A percentile compares a stretch with the other conserved stretches of the same genome.
These are phyloP conservation scores for Ottelia alismoides DNA, from an alignment of 106 monocot species.

Conservation along the genomic window DNA sequence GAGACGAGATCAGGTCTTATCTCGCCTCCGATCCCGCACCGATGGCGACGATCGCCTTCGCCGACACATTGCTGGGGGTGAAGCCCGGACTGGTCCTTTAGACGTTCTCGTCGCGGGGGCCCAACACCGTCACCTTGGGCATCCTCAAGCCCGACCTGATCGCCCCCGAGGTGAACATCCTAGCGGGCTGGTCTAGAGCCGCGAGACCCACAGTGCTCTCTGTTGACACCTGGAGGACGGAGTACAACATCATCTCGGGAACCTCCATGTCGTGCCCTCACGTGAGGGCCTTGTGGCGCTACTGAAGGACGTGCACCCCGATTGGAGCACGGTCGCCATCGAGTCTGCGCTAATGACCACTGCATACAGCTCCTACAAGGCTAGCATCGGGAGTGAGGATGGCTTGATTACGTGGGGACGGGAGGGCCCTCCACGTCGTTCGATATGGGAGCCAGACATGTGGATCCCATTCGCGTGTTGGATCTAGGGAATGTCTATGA, in stretches of 20 bases:
- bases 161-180: no score
- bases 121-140: conserved; percentile 66
- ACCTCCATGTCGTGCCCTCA: conserved; percentile 85
- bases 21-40: conserved; percentile 10
- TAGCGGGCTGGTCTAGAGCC: conserved; percentile 58
- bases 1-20: no score
- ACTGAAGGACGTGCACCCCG: conserved; percentile 20
- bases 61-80: conserved; percentile 17
- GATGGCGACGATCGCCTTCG: conserved; percentile 26
- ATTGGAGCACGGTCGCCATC: conserved; percentile 57
- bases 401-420: conserved; percentile 45
- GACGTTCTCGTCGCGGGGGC: conserved; percentile 71
- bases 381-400: conserved; percentile 31
- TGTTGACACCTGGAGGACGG: conserved; percentile 22
- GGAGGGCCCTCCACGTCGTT: conserved; percentile 22
- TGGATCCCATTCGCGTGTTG: conserved; percentile 38
- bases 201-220: conserved; percentile 47
- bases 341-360: conserved; percentile 75
- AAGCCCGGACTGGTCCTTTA: conserved; percentile 63
- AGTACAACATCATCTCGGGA: conserved; percentile 73
- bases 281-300: conserved; percentile 1
- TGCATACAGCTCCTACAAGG: conserved; percentile 28
- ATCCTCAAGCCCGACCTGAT: conserved; percentile 63
- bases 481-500: conserved; percentile 68
- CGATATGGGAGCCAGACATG: conserved; percentile 50